Percentiles rank a stretch among this genome's conserved stretches.
These are phyloP conservation scores for Penicillium waksmanii DNA, from an alignment of 495 filamentous ascomycete species.

Conservation along the genomic window DNA sequence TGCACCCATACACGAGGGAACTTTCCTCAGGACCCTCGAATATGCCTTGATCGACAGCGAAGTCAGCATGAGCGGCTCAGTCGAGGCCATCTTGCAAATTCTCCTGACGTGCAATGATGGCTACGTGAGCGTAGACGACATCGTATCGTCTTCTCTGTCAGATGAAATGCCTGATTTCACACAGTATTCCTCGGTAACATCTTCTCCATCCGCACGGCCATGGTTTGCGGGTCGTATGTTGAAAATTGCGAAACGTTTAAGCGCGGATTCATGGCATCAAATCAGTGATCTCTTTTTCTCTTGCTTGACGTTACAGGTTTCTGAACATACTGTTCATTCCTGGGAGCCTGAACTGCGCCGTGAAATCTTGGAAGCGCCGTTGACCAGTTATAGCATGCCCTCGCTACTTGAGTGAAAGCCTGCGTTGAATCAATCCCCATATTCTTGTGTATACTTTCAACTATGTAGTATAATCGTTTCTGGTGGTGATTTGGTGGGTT, in stretches of 20 bases:
- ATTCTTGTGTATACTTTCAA: too few species aligned
- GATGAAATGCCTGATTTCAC: constrained; percentile 31
- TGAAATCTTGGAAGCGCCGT: constrained; percentile 41
- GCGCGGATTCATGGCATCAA: constrained; percentile 35
- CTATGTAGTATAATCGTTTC: too few species aligned
- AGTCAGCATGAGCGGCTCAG: constrained; percentile 39
- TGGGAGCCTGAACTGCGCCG: constrained; percentile 40
- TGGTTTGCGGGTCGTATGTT: constrained; percentile 49
- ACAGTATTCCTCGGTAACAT: constrained; percentile 33
- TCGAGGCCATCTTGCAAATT: constrained; percentile 45
- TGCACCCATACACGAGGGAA: constrained; percentile 25
- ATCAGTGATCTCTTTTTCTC: constrained; percentile 39
- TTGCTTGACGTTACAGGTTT: constrained; percentile 38
- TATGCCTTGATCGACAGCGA: constrained; percentile 38
- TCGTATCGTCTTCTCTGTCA: background rate
- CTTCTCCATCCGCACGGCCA: constrained; percentile 36
- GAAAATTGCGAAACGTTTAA: constrained; percentile 46
- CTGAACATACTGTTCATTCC: constrained; percentile 19
- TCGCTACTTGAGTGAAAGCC: constrained; percentile 24
- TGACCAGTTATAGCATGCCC: constrained; percentile 42
- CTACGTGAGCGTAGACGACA: background rate
- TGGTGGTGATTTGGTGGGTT: too few species aligned
- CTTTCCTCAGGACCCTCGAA: constrained; percentile 38
- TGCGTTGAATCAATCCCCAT: background rate
- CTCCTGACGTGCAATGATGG: constrained; percentile 44